These are phyloP conservation scores for Cinnamomum micranthum DNA, from an alignment of 164 flowering plant species.

Conservation along the genomic window DNA sequence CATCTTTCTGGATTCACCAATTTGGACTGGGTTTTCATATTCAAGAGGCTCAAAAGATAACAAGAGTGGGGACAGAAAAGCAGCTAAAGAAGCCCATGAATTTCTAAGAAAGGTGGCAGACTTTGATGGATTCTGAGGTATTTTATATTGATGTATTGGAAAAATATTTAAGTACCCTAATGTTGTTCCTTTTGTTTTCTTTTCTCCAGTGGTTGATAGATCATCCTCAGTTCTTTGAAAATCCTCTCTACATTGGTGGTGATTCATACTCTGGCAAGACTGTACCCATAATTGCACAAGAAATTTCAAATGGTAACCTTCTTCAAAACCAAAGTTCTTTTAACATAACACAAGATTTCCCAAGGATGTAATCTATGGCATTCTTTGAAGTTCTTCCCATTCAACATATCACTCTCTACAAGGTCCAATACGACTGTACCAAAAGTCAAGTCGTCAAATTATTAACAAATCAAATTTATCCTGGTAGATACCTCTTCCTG, in stretches of 20 bases:
- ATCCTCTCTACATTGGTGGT: conserved; percentile 31
- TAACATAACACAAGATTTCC: too few relatives aligned
- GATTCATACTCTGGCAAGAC: conserved; percentile 33
- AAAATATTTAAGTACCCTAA: background rate
- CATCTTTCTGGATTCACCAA: conserved; percentile 23
- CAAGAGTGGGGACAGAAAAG: conserved; percentile 6
- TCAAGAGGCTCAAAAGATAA: conserved; percentile 3
- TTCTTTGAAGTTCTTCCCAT: too few relatives aligned
- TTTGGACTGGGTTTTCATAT: conserved; percentile 24
- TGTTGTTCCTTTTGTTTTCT: background rate
- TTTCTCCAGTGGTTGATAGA: conserved; percentile 26
- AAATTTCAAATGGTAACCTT: conserved; percentile 21
- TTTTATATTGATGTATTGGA: background rate
- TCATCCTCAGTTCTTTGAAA: conserved; percentile 20
- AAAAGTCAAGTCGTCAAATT: too few relatives aligned
- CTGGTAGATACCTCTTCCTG: too few relatives aligned
- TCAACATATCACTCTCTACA: too few relatives aligned
- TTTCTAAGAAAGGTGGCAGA: conserved; percentile 23
- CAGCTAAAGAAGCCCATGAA: conserved; percentile 1
- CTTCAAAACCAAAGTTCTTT: background rate
- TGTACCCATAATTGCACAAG: conserved; percentile 22
- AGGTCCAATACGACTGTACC: too few relatives aligned
- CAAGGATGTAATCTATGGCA: too few relatives aligned
- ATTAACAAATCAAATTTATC: too few relatives aligned
- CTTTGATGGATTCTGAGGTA: background rate